Base-by-base conservation (phyloP, 208 protist species). In the Angomonas desouzai region DNA sequence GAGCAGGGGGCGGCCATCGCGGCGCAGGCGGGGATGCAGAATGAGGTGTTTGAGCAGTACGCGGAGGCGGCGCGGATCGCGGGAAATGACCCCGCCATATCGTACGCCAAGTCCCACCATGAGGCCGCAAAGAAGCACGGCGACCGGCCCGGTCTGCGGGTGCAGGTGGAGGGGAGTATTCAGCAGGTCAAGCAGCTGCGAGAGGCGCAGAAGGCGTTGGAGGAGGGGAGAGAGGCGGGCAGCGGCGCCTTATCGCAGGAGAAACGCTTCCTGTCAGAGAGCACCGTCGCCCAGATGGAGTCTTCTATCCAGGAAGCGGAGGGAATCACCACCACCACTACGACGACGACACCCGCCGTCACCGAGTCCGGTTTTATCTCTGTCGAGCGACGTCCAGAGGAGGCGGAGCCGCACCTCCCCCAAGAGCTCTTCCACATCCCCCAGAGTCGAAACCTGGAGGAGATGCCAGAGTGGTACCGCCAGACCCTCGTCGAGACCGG, bases 381-480 rank as follows among this genome's bases (percentile, higher is more conserved):
- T 38, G 62, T 94, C 2, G 38, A 63, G n/a, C 55, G 76, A 45
- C 76, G 89, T 23, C 89, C 89, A 33, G 22, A 25, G 1, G 55
- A 77, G 16, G 76, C 68, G 20, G 89, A 94, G 68, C 89, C 89
- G 13, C 70, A 89, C 48, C 49, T 92, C 32, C 81, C 89, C 48
- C 63, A 58, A n/a, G 89, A 94, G 60, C 70, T 92, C 36, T 92
- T 80, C 62, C 64, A 77, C 6, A 66, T 82, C 7, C 88, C 88
- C 22, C 76, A 85, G 23, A 81, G 55, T 62, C 55, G 62, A 43
- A 74, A 82, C 34, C 77, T 89, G 43, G 66, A 79, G 22, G 71
- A 71, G 55, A 87, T 92, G 79, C 89, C 89, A 3, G 58, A 79
- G 45, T 95, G 86, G 89, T 95, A 95, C 47, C 76, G 76, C 45